Evolutionary conservation across 2,329 filamentous ascomycete genomes (phyloP).

Genomic region (Hypoxylon sp.): DNA sequence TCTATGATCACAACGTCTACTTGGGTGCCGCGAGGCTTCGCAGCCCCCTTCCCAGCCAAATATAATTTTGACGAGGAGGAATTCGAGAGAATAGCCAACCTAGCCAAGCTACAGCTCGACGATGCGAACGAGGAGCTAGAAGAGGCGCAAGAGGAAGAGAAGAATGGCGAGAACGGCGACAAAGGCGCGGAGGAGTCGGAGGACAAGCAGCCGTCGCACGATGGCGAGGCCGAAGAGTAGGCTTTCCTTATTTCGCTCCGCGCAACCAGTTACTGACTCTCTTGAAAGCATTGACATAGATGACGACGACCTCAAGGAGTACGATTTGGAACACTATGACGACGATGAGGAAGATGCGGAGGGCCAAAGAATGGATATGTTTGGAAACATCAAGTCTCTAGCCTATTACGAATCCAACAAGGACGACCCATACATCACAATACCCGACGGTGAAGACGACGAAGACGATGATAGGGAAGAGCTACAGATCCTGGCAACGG

Average conservation of each 20-base stretch:
- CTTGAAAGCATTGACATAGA: slow-evolving; percentile 64
- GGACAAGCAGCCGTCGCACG: slow-evolving; percentile 18
- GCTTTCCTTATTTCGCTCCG: slow-evolving; percentile 11
- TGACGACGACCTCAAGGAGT: slow-evolving; percentile 94
- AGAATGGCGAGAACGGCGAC: slow-evolving; percentile 42
- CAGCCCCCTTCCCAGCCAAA: slow-evolving; percentile 80
- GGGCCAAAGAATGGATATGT: slow-evolving; percentile 86
- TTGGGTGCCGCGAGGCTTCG: slow-evolving; percentile 83
- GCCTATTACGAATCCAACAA: slow-evolving; percentile 95
- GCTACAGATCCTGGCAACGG: slow-evolving; percentile 89
- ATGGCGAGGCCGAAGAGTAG: slow-evolving; percentile 45
- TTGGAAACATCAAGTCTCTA: slow-evolving; percentile 93
- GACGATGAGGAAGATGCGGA: slow-evolving; percentile 79
- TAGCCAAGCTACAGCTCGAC: slow-evolving; percentile 85
- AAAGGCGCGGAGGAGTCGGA: slow-evolving; percentile 5
- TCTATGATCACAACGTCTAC: slow-evolving; percentile 83
- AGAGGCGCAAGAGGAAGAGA: slow-evolving; percentile 70
- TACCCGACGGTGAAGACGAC: slow-evolving; percentile 77
- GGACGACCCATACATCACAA: slow-evolving; percentile 95
- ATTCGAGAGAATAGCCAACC: slow-evolving; percentile 79
- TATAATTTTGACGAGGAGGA: slow-evolving; percentile 82
- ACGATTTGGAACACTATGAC: slow-evolving; percentile 96
- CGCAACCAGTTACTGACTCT: slow-evolving; percentile 32
- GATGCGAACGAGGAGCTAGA: slow-evolving; percentile 90
- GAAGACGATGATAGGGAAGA: slow-evolving; percentile 93